Percentiles rank a stretch among this genome's conserved stretches.
These are phyloP conservation scores for Pythium chondricola DNA, from an alignment of 352 stramenopile genomes.

Conservation along the genomic window DNA sequence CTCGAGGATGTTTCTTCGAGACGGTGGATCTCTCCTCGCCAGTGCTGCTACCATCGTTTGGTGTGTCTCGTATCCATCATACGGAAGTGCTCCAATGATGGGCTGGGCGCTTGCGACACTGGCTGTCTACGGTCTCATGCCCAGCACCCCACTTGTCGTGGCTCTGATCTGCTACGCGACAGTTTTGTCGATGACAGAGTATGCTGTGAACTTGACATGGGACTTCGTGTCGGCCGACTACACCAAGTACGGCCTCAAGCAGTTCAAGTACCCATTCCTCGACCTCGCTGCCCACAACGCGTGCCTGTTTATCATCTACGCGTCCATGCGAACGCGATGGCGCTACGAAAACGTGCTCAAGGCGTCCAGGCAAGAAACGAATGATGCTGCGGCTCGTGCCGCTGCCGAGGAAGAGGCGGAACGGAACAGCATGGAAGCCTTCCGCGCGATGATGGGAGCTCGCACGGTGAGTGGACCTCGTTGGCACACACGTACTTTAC, in stretches of 20 bases:
- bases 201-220: conserved; percentile 60
- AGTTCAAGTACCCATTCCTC: conserved; percentile 70
- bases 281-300: conserved; percentile 73
- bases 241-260: conserved; percentile 47
- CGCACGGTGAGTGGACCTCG: conserved; percentile 7
- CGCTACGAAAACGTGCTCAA: conserved; percentile 62
- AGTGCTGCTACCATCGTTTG: conserved; percentile 63
- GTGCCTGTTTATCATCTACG: conserved; percentile 70
- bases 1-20: conserved; percentile 55
- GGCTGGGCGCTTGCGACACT: conserved; percentile 62
- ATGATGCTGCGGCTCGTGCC: background rate
- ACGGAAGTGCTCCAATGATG: conserved; percentile 57
- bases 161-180: conserved; percentile 64
- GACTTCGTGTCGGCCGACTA: conserved; percentile 40
- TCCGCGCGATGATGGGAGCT: conserved; percentile 8
- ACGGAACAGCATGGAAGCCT: conserved; percentile 18
- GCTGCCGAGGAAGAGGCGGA: conserved; percentile 9
- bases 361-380: conserved; percentile 11
- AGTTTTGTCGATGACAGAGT: conserved; percentile 47
- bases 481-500: background rate
- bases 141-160: conserved; percentile 31
- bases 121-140: conserved; percentile 48
- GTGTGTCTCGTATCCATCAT: conserved; percentile 83
- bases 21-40: conserved; percentile 59
- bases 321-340: conserved; percentile 74